phyloP scores from a whole-genome alignment of 2,329 filamentous ascomycete genomes.

The Botrytis squamosa region DNA sequence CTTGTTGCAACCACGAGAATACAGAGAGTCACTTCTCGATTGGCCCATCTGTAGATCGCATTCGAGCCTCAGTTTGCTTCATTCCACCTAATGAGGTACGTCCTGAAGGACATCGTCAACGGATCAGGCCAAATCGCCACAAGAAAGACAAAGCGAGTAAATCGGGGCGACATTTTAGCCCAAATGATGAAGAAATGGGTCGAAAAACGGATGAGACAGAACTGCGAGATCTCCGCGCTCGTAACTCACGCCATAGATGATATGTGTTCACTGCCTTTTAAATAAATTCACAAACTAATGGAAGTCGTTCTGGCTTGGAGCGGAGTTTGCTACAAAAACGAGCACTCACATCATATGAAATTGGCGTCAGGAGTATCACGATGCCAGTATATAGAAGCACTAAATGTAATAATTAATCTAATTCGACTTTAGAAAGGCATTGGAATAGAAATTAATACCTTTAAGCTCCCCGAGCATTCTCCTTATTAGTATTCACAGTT shows the following conservation, averaged over 20 bases:
- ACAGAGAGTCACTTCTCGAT: constrained; percentile 66
- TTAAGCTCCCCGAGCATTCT: neutral
- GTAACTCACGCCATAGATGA: neutral
- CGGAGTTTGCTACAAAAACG: neutral
- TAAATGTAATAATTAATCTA: constrained; percentile 11
- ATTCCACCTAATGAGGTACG: constrained; percentile 16
- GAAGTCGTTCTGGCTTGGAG: no score
- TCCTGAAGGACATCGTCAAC: neutral
- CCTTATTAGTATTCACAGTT: neutral
- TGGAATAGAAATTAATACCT: neutral
- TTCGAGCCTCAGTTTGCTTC: constrained; percentile 44
- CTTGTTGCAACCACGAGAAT: constrained; percentile 67
- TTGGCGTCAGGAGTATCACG: neutral
- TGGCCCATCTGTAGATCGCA: constrained; percentile 57
- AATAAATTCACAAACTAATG: neutral
- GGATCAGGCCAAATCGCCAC: neutral
- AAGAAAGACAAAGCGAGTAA: neutral
- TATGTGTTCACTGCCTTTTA: neutral
- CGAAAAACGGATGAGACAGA: constrained; percentile 21
- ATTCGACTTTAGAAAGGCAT: neutral
- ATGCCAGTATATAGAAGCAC: constrained; percentile 10
- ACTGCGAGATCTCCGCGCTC: constrained; percentile 16
- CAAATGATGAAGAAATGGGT: constrained; percentile 10
- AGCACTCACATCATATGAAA: neutral
- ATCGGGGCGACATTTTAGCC: neutral